These are phyloP conservation scores for Thalassiosira ordinaria DNA, from an alignment of 352 stramenopile species.

Conservation along the genomic window DNA sequence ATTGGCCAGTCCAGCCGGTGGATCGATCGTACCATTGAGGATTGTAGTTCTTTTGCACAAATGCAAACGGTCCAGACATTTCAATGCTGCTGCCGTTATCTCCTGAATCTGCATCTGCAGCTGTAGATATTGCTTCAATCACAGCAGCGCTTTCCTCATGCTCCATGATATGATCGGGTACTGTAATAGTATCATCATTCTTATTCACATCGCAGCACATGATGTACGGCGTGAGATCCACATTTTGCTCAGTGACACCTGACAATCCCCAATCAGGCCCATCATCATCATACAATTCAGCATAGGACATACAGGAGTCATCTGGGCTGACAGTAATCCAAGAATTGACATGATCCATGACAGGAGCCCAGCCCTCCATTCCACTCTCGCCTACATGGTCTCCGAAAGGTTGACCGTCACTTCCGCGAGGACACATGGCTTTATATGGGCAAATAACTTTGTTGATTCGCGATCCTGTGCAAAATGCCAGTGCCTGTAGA, in stretches of 20 bases:
- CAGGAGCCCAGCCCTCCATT: background rate
- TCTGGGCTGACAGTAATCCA: background rate
- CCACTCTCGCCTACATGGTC: background rate
- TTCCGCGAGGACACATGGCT: constrained; percentile 2
- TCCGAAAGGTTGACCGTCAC: background rate
- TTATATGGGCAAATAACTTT: constrained; percentile 32
- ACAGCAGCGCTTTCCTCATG: too few species aligned
- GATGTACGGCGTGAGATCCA: background rate
- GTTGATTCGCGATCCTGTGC: background rate
- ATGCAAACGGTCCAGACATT: background rate
- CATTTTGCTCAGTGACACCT: background rate
- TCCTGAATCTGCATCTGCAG: background rate
- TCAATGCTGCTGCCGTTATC: too few species aligned
- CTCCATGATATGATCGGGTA: too few species aligned
- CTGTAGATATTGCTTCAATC: background rate
- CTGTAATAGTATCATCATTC: too few species aligned
- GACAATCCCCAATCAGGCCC: background rate
- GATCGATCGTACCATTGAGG: constrained; percentile 3
- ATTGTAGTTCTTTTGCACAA: background rate
- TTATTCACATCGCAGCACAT: background rate
- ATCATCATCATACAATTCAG: background rate
- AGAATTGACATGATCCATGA: background rate
- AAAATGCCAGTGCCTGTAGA: constrained; percentile 22
- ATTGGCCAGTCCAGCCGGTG: constrained; percentile 16
- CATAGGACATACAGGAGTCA: background rate